Evolutionary conservation across 1,284 basidiomycete species (phyloP).

Genomic region (Trametes hirsuta): DNA sequence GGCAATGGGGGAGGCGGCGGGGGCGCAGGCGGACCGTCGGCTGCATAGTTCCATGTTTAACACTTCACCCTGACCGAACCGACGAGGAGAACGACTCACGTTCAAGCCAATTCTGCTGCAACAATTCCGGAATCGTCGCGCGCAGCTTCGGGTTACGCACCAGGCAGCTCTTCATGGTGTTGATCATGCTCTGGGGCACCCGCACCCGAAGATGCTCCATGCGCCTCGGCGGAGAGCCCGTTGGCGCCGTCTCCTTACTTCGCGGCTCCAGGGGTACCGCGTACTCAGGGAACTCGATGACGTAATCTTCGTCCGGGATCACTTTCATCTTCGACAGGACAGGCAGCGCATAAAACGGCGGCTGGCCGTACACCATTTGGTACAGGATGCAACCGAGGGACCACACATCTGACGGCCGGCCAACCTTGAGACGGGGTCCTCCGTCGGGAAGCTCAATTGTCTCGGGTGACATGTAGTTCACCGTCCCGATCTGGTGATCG

Average conservation of each 20-base stretch:
- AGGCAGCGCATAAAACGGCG: conserved; percentile 88
- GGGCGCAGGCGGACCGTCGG: neutral
- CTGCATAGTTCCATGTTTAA: neutral
- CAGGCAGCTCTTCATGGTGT: conserved; percentile 77
- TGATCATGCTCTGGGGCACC: conserved; percentile 72
- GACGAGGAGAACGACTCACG: conserved; percentile 35
- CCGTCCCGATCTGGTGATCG: conserved; percentile 93
- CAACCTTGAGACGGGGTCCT: conserved; percentile 80
- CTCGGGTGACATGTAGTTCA: conserved; percentile 97
- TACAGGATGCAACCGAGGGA: conserved; percentile 97
- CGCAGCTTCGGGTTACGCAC: conserved; percentile 75
- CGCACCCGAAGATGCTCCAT: conserved; percentile 64
- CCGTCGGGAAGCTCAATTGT: conserved; percentile 84
- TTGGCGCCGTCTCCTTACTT: conserved; percentile 2
- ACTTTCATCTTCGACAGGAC: conserved; percentile 88
- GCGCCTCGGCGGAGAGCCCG: conserved; percentile 50
- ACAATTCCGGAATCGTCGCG: conserved; percentile 78
- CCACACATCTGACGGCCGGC: conserved; percentile 93
- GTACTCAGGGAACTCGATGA: conserved; percentile 77
- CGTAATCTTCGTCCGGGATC: conserved; percentile 75
- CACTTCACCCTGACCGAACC: neutral
- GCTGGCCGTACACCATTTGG: conserved; percentile 95
- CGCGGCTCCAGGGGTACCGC: conserved; percentile 42
- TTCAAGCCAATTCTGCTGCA: conserved; percentile 71
- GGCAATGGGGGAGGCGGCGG: conserved; percentile 21